These are phyloP conservation scores for cucumber (Cucumis sativus) DNA, from an alignment of 306 rosid genomes.

Conservation along the genomic window Cucumber_9930_V3 NC_026656.2:24727501-24728000, in stretches of 20 bases:
- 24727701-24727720: background rate
- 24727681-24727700: background rate
- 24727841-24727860: no score
- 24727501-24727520: background rate
- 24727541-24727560: background rate
- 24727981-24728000: no score
- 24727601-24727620: background rate
- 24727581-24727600: background rate
- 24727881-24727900: no score
- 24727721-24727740: background rate
- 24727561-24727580: background rate
- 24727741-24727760: background rate
- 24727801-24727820: no score
- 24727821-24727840: no score
- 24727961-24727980: no score
- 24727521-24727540: background rate
- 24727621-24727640: background rate
- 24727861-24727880: no score
- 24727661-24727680: no score
- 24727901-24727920: no score
- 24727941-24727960: no score
- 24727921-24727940: no score
- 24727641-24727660: no score
- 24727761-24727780: background rate
- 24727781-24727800: background rate